Evolutionary conservation across 495 filamentous ascomycete genomes (phyloP), one percentile per base, ranked within the genome.

Genomic region (Penicillium subrubescens): DNA sequence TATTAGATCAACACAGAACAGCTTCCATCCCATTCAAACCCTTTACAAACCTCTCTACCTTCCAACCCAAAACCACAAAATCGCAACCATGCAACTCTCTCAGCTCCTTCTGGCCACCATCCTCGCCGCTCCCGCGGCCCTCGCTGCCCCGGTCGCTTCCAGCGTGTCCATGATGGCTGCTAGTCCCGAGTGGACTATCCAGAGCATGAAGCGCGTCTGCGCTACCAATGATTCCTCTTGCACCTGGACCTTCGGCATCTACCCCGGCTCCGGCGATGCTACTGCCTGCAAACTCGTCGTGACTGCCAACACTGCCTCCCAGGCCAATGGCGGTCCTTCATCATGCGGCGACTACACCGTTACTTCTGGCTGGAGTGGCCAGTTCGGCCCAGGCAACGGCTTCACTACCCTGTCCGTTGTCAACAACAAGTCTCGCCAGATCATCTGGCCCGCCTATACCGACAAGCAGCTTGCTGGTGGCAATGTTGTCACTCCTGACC

Each of bases 321-420:
- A 72, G 23, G 66, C 77, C 23, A 71, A 74, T 54, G 80, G 78
- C 51, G 75, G 69, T 31, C 75, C 77, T 25, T 61, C 71, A 63
- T 66, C 27, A 37, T 86, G 83, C 71, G 84, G 82, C 34, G 70
- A 66, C 48, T 86, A 73, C 74, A 84, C 78, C 61, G 64, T 87
- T 59, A 85, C 77, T 51, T 82, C 81, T 17, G 75, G 74, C 69
- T 87, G 84, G 84, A 86, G 83, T 73, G 83, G 81, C 63, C 79
- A 83, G 63, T 87, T 86, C 59, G 84, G 83, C 63, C 59, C 63
- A 8, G 79, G 67, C 51, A 75, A 83, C 50, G 85, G 84, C 51
- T 87, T 87, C 71, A 84, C 83, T 37, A 84, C 83, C 25, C 67
- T 83, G 43, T 72, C 78, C 8, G 77, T 87, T 35, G 76, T 83